Base-by-base conservation (phyloP, 179 eudicot genomes). In the Sideroxylon spinosum region DNA sequence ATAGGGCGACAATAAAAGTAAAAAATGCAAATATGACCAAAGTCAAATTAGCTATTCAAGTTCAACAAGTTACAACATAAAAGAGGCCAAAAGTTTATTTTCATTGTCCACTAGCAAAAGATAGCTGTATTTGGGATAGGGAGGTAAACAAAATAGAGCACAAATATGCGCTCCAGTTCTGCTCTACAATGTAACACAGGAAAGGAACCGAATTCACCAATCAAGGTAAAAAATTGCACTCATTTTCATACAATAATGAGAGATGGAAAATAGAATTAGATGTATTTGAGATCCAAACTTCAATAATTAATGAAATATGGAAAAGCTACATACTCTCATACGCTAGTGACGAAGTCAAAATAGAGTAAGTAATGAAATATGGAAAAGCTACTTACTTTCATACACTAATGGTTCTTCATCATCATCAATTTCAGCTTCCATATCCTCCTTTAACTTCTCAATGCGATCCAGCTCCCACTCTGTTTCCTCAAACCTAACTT, bases 381-480 rank as follows among this genome's bases (percentile, higher is more conserved):
- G 26, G 71, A 16, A 4, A 19, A 76, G 28, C 32, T 29, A 84
- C 99, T 91, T 92, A 96, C 99, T 94, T 83, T 96, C 99, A 85
- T 96, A 96, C 22, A 94, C 97, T 75, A 94, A 87, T 79, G 99
- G 99, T 80, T 94, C 98, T 76, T 96, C 99, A 70, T 96, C 99
- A 65, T 96, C 99, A 85, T 96, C 99, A 86, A 86, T 83, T 82
- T 96, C 98, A 7, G 98, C 99, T 82, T 96, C 99, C 98, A 96
- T 91, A 81, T 94, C 98, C 85, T 96, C 99, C 84, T 96, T 96
- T 68, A 96, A 84, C 84, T 91, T 94, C 83, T 96, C 99, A 57
- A 96, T 90, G 59, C 86, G 93, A 79, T 94, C 99, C 82, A 96
- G 86, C 87, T 96, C 99, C 99, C 98, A 96, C 75, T 94, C 98